Percentiles rank a stretch among this genome's conserved stretches.
Conservation (phyloP, 305 asterid species). For the Stenogyne calaminthoides region DNA sequence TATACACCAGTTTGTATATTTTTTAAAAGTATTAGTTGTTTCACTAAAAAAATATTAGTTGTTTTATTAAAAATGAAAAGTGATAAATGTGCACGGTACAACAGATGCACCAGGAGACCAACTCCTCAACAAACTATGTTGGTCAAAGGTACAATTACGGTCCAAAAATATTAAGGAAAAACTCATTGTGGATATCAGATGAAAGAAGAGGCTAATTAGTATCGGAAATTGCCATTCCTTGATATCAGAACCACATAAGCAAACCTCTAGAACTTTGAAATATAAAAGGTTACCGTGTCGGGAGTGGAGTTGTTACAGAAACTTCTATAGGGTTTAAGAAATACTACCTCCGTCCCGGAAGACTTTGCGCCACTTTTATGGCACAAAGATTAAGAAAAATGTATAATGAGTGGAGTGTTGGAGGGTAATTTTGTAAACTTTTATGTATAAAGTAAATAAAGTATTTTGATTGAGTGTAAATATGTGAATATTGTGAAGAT, state of each 20-base stretch:
- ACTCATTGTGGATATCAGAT: neutral
- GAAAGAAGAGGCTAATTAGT: neutral
- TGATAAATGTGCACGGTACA: neutral
- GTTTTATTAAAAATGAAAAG: neutral
- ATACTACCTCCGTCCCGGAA: neutral
- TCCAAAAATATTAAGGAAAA: neutral
- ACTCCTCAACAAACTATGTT: neutral
- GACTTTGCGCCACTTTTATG: no score
- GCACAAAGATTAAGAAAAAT: no score
- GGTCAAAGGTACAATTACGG: neutral
- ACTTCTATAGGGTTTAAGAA: constrained; percentile 5
- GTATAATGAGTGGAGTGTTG: no score
- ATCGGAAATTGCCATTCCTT: neutral
- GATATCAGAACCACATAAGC: constrained; percentile 1
- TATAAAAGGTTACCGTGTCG: neutral
- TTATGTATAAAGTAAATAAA: no score
- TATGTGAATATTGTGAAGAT: no score
- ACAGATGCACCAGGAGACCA: neutral
- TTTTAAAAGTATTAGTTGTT: neutral
- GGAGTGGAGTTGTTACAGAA: neutral
- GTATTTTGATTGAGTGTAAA: no score
- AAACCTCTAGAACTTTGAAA: neutral
- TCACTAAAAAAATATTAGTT: neutral
- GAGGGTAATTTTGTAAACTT: no score
- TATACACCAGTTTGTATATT: neutral